Percentiles rank a stretch among this genome's conserved stretches.
phyloP scores from a whole-genome alignment of 805 yeast species.

The Monosporozyma siamensis region DNA sequence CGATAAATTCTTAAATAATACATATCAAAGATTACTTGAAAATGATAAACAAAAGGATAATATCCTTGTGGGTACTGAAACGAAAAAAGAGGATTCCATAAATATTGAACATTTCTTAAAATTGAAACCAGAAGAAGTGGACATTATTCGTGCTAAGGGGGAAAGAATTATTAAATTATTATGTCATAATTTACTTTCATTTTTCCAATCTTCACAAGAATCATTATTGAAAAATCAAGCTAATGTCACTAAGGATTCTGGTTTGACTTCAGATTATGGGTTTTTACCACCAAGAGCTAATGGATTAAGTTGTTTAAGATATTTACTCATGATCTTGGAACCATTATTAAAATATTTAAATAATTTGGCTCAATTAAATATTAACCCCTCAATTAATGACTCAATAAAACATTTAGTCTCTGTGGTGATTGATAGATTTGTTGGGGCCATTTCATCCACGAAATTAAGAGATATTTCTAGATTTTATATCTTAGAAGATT shows the following conservation, averaged over 20 bases:
- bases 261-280: conserved; percentile 34
- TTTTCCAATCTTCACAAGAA: conserved; percentile 31
- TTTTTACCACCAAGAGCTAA: conserved; percentile 60
- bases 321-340: conserved; percentile 38
- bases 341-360: conserved; percentile 35
- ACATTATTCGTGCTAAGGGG: conserved; percentile 33
- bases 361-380: conserved; percentile 36
- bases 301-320: conserved; percentile 48
- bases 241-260: conserved; percentile 15
- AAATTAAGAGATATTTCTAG: conserved; percentile 43
- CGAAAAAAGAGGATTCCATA: conserved; percentile 26
- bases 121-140: conserved; percentile 37
- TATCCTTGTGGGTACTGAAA: conserved; percentile 22
- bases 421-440: conserved; percentile 35
- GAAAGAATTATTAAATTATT: conserved; percentile 32
- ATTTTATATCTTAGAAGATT: conserved; percentile 34
- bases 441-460: conserved; percentile 40
- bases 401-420: conserved; percentile 31
- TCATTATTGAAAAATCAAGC: conserved; percentile 1
- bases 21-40: conserved; percentile 35
- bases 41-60: conserved; percentile 34
- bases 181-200: conserved; percentile 20
- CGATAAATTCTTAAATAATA: conserved; percentile 44
- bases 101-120: conserved; percentile 26
- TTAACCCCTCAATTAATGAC: conserved; percentile 33